Percentiles rank a stretch among this genome's conserved stretches.
These are phyloP conservation scores for Camellia japonica DNA, from an alignment of 148 eudicot species.

Conservation along the genomic window DNA sequence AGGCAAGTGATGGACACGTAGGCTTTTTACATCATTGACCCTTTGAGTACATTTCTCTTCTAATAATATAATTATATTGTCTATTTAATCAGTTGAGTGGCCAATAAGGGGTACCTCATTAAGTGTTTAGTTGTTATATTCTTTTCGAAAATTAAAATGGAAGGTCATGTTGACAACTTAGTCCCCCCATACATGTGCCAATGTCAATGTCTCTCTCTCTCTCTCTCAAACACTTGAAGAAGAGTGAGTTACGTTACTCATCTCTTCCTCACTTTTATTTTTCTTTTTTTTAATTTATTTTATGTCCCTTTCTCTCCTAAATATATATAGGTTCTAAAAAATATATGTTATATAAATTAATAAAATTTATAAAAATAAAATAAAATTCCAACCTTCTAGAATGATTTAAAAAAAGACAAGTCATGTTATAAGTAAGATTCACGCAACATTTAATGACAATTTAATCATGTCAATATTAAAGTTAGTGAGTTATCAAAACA, in stretches of 20 bases:
- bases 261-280: not conserved
- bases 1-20: not conserved
- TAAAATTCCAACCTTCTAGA: too few relatives aligned
- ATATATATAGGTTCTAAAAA: too few relatives aligned
- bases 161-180: not conserved
- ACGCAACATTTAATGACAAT: conserved; percentile 9
- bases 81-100: conserved; percentile 7
- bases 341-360: too few relatives aligned
- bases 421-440: not conserved
- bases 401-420: too few relatives aligned
- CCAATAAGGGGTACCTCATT: not conserved
- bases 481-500: not conserved
- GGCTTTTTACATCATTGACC: not conserved
- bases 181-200: conserved; percentile 8
- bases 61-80: not conserved
- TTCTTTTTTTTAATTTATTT: too few relatives aligned
- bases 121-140: not conserved
- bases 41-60: not conserved
- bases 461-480: not conserved
- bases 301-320: too few relatives aligned
- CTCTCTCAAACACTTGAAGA: conserved; percentile 14
- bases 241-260: not conserved
- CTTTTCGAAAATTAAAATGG: not conserved
- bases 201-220: conserved; percentile 10
- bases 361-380: too few relatives aligned